These are phyloP conservation scores for Aspergillus ostianus DNA, from an alignment of 495 filamentous ascomycete species.

Conservation along the genomic window DNA sequence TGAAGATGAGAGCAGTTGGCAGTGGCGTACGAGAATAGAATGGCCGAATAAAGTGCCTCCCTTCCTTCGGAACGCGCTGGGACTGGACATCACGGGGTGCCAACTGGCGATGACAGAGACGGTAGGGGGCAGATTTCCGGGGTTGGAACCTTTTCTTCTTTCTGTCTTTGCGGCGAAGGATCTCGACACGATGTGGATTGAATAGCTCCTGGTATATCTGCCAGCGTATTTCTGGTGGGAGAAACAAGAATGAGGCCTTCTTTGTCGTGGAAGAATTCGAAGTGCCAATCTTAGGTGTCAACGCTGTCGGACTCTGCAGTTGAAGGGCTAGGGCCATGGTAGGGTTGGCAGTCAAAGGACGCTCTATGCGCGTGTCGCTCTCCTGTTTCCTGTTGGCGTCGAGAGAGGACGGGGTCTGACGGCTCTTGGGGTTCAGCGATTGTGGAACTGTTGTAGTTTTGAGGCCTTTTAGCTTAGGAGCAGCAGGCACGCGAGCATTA, in stretches of 20 bases:
- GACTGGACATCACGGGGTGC: conserved; percentile 3
- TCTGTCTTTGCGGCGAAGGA: conserved; percentile 8
- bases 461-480: too few species aligned
- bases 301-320: neutral
- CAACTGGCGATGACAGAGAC: conserved; percentile 12
- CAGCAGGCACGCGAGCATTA: neutral
- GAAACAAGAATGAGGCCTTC: conserved; percentile 7
- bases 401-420: too few species aligned
- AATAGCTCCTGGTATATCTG: conserved; percentile 21
- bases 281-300: neutral
- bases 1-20: conserved; percentile 14
- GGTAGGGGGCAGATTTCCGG: conserved; percentile 1
- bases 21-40: neutral
- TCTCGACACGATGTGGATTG: conserved; percentile 9
- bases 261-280: neutral
- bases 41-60: too few species aligned
- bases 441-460: too few species aligned
- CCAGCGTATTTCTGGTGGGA: conserved; percentile 17
- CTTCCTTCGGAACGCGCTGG: neutral
- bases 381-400: too few species aligned
- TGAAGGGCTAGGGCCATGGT: neutral
- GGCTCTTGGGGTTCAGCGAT: too few species aligned
- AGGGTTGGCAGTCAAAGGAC: too few species aligned
- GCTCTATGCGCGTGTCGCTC: too few species aligned
- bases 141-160: neutral